Base-by-base conservation (phyloP, 2,329 filamentous ascomycete species). In the Botrytis tulipae region DNA sequence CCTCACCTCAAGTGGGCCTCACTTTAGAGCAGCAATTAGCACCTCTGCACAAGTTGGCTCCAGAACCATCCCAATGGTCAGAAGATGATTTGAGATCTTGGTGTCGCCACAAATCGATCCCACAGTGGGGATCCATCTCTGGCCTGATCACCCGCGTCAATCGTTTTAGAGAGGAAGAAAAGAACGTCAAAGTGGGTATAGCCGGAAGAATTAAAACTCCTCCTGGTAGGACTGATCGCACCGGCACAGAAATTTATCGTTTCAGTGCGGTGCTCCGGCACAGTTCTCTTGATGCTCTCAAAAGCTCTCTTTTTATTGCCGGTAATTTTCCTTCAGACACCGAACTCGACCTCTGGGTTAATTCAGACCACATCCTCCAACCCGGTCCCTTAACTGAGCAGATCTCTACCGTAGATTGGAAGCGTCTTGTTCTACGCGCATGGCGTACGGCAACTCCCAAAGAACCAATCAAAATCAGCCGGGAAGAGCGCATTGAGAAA, bases 281-380 rank as follows among this genome's bases (percentile, higher is more conserved):
- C 4, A 77, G 71, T 25, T 69, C 62, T 18, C 73, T 76, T 18
- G 35, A 66, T 16, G 70, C 71, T 20, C 70, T 76, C 59, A 76
- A 76, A 54, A 68, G 65, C 12, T 54, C 71, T 4, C 74, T 77
- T 1, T 74, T 73, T 8, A 69, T 69, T 5, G 60, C 40, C 1
- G 76, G 73, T 0, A 59, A 63, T 44, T 76, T 77, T 25, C 75
- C 75, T 54, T 59, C 74, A 16, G 71, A 75, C 35, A 66, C 61
- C 29, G 71, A 51, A 14, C 67, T 77, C n/a, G 44, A 72, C 10
- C 61, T 76, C 6, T 74, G 70, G 46, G 73, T 76, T 66, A 72
- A 73, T 46, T 40, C 40, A 40, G 20, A 61, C 25, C n/a, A 51
- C 22, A 70, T 37, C 7, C 61, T 72, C 1, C 22, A 62, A 35